Evolutionary conservation across 1,139 yeast genomes (phyloP), one percentile per base, ranked within the genome.

Genomic region (Candida mesenterica): DNA sequence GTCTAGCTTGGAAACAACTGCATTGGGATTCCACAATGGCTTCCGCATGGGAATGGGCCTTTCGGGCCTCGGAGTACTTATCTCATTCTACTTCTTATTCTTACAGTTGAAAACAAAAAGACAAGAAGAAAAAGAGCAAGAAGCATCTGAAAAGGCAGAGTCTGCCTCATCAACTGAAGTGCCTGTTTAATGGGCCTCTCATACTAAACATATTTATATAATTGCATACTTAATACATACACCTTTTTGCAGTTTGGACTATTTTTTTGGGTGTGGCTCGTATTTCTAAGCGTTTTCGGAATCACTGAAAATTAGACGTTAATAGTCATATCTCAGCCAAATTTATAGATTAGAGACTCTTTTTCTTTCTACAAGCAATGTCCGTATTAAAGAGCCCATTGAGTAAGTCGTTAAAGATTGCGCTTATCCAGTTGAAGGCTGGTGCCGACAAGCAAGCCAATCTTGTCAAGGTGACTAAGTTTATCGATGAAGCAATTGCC

Each of bases 381-480:
- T 32, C 46, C 9, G 50, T 65, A 10, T 57, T 67, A 36, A 68
- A 66, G 43, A 44, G 53, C 7, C 63, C 63, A 7, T 53, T 59
- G 37, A 29, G 50, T 37, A 49, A 62, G 35, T 55, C 62, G 15
- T 53, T 71, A 41, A 82, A 79, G 47, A 75, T 88, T 5, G 96
- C 95, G 0, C 69, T 88, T 38, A 63, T 88, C 37, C 96, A 88
- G 59, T 71, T 87, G 46, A 77, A 82, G 31, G 86, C 92, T 1
- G 84, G 89, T 3, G 68, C 76, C 2, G 83, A 79, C 49, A 82
- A 82, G 53, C 48, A 66, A 1, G 80, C 79, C 40, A 82, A 82
- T 53, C 61, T 82, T 43, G 49, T 61, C 32, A 76, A 78, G 46
- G 84, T 77, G 0, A 62, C 68, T 24, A 61, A 61, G 16, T 72